Base-by-base conservation (phyloP, 805 yeast genomes). In the Hanseniaspora vineae region DNA sequence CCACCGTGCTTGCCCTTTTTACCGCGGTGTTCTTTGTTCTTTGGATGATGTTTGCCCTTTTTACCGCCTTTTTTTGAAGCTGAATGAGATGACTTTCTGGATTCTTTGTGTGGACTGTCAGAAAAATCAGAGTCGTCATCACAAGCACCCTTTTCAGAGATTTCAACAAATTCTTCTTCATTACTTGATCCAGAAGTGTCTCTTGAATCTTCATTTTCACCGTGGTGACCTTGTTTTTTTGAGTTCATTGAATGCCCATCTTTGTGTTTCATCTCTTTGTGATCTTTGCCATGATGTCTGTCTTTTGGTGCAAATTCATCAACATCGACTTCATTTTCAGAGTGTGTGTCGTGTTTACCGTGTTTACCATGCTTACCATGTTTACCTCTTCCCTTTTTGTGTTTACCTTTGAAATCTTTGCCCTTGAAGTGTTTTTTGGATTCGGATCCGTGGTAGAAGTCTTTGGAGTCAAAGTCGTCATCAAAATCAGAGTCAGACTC, bases 291-390 rank as follows among this genome's bases (percentile, higher is more conserved):
- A 33, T 33, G 37, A 33, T 33, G 37, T 33, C 15, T 33, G 15
- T n/a, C 37, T 13, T 33, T 23, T 23, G 29, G 37, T 10, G 5
- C 3, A n/a, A 5, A 13, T n/a, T 33, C 15, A 31, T 12, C 37
- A 33, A 13, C 37, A 10, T 13, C 37, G 9, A 13, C 6, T 10
- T 33, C 15, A n/a, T 11, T 33, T 12, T 33, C 37, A 10, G 15
- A 12, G 12, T 33, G 33, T 31, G 12, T 31, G 19, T 42, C 47
- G 18, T 47, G 46, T 14, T 44, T 49, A 19, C 51, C 46, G 23
- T 49, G 50, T 23, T 49, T 49, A 17, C 33, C 33, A 31, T 31
- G 37, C 12, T 33, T 33, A 3, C 37, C 37, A 10, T 33, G 37
- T 33, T 10, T 43, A 43, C 37, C 37, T 33, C 12, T 33, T 33